These are phyloP conservation scores for Pestalotiopsis sp. DNA, from an alignment of 2,329 filamentous ascomycete species.

Conservation along the genomic window DNA sequence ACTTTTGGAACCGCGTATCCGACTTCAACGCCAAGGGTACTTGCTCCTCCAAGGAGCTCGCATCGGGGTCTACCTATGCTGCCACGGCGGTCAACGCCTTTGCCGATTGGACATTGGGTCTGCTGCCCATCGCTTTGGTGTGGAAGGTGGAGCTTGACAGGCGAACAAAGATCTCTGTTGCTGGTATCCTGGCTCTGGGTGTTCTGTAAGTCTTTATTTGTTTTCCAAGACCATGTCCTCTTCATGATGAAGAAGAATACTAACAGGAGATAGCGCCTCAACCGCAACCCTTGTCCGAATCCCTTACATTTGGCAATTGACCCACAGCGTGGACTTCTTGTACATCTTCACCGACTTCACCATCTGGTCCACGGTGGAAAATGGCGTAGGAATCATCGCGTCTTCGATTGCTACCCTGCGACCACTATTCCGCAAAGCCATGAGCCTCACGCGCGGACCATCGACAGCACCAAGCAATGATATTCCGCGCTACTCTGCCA, in stretches of 20 bases:
- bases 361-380: slow-evolving; percentile 45
- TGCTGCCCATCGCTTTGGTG: slow-evolving; percentile 36
- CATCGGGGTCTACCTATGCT: slow-evolving; percentile 33
- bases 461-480: not conserved
- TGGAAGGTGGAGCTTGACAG: slow-evolving; percentile 35
- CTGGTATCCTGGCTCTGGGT: slow-evolving; percentile 31
- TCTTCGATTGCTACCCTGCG: slow-evolving; percentile 38
- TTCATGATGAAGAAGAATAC: not conserved
- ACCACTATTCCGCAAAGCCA: slow-evolving; percentile 30
- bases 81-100: slow-evolving; percentile 33
- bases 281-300: slow-evolving; percentile 43
- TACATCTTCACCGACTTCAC: slow-evolving; percentile 41
- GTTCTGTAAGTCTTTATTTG: slow-evolving; percentile 33
- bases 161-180: slow-evolving; percentile 34
- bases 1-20: slow-evolving; percentile 38
- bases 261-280: slow-evolving; percentile 30
- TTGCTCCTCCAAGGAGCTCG: slow-evolving; percentile 31
- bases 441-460: slow-evolving; percentile 9
- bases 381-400: slow-evolving; percentile 39
- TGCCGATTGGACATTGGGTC: slow-evolving; percentile 36
- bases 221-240: not conserved
- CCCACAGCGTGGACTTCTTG: slow-evolving; percentile 35
- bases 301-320: slow-evolving; percentile 38
- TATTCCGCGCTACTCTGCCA: not conserved
- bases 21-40: slow-evolving; percentile 24